Base-by-base conservation (phyloP, 83 land plant genomes). In the Isoetes engelmannii region DNA sequence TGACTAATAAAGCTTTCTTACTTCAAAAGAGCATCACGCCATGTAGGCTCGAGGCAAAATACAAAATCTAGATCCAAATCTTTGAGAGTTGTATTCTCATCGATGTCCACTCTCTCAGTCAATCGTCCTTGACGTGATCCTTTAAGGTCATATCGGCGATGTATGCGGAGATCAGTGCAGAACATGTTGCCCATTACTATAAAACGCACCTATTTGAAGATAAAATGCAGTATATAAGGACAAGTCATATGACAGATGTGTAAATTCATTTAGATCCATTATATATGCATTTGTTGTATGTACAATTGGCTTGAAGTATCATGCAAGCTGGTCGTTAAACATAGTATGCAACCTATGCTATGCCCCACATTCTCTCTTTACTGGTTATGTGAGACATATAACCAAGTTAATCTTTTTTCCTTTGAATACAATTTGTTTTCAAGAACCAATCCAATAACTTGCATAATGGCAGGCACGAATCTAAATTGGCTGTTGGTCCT, bases 131-230 rank as follows among this genome's bases (percentile, higher is more conserved):
- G 75, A n/a, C 57, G 63, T 50, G 75, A 73, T 13, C 75, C 75
- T 73, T 73, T 73, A 37, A 73, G 44, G 6, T 73, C 75, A 73
- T 61, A 73, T 50, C 75, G 75, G n/a, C 75, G 72, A 49, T 73
- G 75, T 50, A 73, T 73, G 5, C 75, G 69, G 13, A 73, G 57
- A 46, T 73, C 75, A 13, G 75, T 73, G 43, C 75, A 73, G 47
- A 73, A 73, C 75, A 73, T 73, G 58, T 73, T 73, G 6, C 75
- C 75, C 75, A 73, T 73, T 45, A 73, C 75, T 42, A 73, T 53
- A 44, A 73, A 73, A 45, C 75, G 75, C 47, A 73, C 75, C 75
- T 73, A 73, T 28, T 28, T 28, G 37, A 28, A 28, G 37, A 28
- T 28, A 28, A 28, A n/a, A 28, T 2, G 37, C 37, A 28, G 37